These are phyloP conservation scores for Aspergillus brasiliensis DNA, from an alignment of 2,329 filamentous ascomycete species.

Conservation along the genomic window DNA sequence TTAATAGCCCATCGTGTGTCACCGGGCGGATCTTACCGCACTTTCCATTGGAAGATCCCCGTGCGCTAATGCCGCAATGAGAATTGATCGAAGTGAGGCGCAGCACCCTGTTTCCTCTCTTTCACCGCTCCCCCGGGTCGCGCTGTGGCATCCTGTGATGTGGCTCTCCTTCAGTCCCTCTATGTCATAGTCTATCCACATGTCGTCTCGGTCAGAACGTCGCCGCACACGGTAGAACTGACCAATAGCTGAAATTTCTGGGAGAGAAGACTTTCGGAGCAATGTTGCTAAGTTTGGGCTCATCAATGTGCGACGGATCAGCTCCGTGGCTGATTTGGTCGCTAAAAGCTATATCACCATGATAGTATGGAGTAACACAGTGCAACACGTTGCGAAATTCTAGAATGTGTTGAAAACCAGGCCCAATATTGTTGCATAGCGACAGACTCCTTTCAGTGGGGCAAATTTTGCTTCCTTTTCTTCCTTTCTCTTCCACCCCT, in stretches of 20 bases:
- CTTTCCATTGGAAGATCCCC: constrained; percentile 22
- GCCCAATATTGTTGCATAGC: neutral
- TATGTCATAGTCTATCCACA: constrained; percentile 10
- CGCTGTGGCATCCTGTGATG: neutral
- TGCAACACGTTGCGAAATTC: neutral
- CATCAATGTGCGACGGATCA: neutral
- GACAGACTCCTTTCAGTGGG: neutral
- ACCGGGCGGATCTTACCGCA: constrained; percentile 20
- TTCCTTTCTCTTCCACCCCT: neutral
- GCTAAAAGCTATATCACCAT: neutral
- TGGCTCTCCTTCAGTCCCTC: constrained; percentile 1
- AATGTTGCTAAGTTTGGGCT: neutral
- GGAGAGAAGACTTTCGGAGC: neutral
- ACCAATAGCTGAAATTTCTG: neutral
- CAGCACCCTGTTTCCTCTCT: constrained; percentile 16
- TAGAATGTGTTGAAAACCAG: neutral
- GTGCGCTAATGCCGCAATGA: constrained; percentile 11
- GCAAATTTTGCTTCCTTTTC: neutral
- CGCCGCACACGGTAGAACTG: constrained; percentile 1
- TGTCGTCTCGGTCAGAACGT: constrained; percentile 3
- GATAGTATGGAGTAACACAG: neutral
- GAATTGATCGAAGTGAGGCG: constrained; percentile 16
- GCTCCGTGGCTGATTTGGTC: neutral
- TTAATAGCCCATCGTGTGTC: constrained; percentile 18
- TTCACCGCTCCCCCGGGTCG: constrained; percentile 21